Evolutionary conservation across 352 stramenopile genomes (phyloP), one percentile per base, ranked within the genome.

Genomic region (Phytophthora macrochlamydospora): DNA sequence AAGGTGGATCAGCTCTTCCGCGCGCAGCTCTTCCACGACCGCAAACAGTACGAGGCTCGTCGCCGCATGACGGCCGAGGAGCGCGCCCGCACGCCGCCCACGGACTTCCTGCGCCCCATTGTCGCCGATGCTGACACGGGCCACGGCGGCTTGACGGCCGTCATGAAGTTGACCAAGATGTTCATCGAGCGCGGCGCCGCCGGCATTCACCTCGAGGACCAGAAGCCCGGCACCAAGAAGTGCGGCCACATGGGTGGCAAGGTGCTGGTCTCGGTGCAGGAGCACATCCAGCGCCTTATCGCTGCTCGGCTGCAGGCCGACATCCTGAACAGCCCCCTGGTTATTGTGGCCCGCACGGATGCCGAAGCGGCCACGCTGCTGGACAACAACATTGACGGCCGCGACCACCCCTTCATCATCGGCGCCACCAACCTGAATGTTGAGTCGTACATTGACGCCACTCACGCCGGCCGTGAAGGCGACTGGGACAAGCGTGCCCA

Each of bases 241-340:
- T 99, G 97, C 73, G 97, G 97, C 42, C 97, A 99, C 84, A 99
- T 99, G 96, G 96, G 97, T 32, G 97, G 97, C 51, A 99, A 99
- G 81, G 96, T 99, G 50, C 85, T 99, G 9, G 97, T 99, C 24
- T 97, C 94, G 24, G 98, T 97, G 11, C 88, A 98, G 73, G 97
- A 99, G 81, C 97, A 99, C 79, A 95, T 98, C 70, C 94, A 99
- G 85, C 93, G 97, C 29, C 81, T 99, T 12, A 97, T 98, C 24
- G 97, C 97, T 28, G 96, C 97, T 37, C 90, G 97, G 62, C 83
- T 99, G 35, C 96, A 98, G 59, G 93, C 93, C 28, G 97, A 99
- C 77, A 96, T 99, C 72, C 80, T 99, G 56, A 96, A 97, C 62
- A 95, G 90, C 44, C 88, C 96, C 11, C 89, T 98, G 18, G 83